Evolutionary conservation across 106 monocot genomes (phyloP).

Genomic region (Ottelia alismoides): DNA sequence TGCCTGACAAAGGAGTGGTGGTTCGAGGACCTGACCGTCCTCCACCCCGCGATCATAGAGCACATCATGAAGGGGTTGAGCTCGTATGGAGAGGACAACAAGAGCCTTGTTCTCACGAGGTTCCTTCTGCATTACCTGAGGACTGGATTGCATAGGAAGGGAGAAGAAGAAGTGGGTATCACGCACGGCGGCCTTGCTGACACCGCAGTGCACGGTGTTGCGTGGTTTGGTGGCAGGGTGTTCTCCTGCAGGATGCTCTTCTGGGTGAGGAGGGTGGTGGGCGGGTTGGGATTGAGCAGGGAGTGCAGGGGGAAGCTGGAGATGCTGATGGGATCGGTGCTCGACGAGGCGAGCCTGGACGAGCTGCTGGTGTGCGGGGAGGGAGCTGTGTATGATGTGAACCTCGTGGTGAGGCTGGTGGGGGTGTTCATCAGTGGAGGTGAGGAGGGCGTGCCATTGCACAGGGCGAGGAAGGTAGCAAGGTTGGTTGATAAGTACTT

Average conservation of each 20-base stretch:
- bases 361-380: constrained; percentile 73
- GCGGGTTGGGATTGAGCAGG: constrained; percentile 42
- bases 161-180: not conserved
- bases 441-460: constrained; percentile 23
- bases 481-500: constrained; percentile 77
- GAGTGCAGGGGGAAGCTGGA: constrained; percentile 64
- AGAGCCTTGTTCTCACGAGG: constrained; percentile 43
- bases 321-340: constrained; percentile 53
- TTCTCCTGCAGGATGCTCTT: constrained; percentile 78
- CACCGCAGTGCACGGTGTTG: constrained; percentile 71
- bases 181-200: constrained; percentile 51
- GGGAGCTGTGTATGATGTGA: constrained; percentile 75
- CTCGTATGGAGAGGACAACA: constrained; percentile 45
- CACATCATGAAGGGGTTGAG: constrained; percentile 33
- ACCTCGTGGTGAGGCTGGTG: constrained; percentile 65
- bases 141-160: constrained; percentile 7
- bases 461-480: constrained; percentile 81
- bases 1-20: constrained; percentile 54
- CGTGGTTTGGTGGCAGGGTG: constrained; percentile 36
- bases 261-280: constrained; percentile 71
- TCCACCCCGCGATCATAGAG: constrained; percentile 33
- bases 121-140: constrained; percentile 65
- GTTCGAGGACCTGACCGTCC: constrained; percentile 44
- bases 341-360: constrained; percentile 77
- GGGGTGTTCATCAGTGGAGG: constrained; percentile 49